phyloP scores from a whole-genome alignment of 257 asterid species.

The Nyctanthes arbortristis region DNA sequence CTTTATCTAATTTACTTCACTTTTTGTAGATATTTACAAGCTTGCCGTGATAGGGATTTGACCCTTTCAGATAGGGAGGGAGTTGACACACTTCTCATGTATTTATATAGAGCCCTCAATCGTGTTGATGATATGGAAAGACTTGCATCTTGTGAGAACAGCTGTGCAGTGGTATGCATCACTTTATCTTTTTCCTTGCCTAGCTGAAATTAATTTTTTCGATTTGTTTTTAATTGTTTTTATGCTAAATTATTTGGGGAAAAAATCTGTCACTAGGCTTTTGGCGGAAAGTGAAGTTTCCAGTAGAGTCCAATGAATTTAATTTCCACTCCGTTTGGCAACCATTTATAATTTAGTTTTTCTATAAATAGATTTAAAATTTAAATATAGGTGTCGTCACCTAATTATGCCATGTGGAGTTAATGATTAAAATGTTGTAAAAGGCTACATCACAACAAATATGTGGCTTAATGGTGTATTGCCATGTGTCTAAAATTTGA shows the following conservation, averaged over 20 bases:
- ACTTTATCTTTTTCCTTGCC: slow-evolving; percentile 5
- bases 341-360: no score
- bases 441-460: no score
- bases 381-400: no score
- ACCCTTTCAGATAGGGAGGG: slow-evolving; percentile 73
- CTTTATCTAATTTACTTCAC: slow-evolving; percentile 17
- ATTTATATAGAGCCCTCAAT: slow-evolving; percentile 82
- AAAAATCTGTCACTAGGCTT: not conserved
- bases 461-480: no score
- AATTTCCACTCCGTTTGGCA: no score
- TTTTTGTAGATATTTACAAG: slow-evolving; percentile 67
- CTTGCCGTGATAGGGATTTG: slow-evolving; percentile 74
- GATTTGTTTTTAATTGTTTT: not conserved
- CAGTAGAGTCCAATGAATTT: slow-evolving; percentile 15
- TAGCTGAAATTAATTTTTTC: slow-evolving; percentile 6
- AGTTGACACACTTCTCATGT: slow-evolving; percentile 93
- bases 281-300: slow-evolving; percentile 4
- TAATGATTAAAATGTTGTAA: no score
- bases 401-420: no score
- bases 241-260: no score
- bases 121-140: slow-evolving; percentile 80
- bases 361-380: no score
- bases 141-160: slow-evolving; percentile 86
- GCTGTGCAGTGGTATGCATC: slow-evolving; percentile 85
- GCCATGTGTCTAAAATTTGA: no score